Conservation (phyloP, 192 early-diverging fungal species). For the Phycomyces nitens region DNA sequence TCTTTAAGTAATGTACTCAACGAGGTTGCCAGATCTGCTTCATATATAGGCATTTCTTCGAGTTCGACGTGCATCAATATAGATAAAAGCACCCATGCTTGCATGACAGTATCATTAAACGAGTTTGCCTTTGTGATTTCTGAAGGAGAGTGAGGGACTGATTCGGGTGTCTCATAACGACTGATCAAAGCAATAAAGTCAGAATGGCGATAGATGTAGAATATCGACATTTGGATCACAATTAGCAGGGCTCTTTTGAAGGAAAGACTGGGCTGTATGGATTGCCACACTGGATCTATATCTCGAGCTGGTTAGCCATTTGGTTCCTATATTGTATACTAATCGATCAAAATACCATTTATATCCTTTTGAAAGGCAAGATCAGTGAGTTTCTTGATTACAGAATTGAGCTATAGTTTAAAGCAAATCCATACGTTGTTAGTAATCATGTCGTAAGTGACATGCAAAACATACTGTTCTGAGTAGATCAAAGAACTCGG, state of each 20-base stretch:
- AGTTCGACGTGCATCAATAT: neutral
- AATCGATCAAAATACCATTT: slow-evolving; percentile 8
- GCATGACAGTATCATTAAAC: slow-evolving; percentile 22
- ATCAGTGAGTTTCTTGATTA: slow-evolving; percentile 12
- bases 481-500: slow-evolving; percentile 36
- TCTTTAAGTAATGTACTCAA: slow-evolving; percentile 32
- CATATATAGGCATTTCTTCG: neutral
- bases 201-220: slow-evolving; percentile 31
- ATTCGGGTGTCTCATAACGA: slow-evolving; percentile 23
- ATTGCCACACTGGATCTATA: slow-evolving; percentile 7
- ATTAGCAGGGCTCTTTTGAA: slow-evolving; percentile 7
- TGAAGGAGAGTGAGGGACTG: slow-evolving; percentile 21
- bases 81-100: slow-evolving; percentile 22
- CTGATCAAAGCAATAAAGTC: slow-evolving; percentile 37
- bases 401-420: slow-evolving; percentile 19
- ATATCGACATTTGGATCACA: slow-evolving; percentile 22
- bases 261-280: neutral
- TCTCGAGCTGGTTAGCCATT: neutral
- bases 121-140: slow-evolving; percentile 12
- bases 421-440: slow-evolving; percentile 26
- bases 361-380: neutral
- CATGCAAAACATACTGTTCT: slow-evolving; percentile 18
- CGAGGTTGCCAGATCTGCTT: slow-evolving; percentile 23
- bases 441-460: too few species aligned
- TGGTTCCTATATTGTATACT: neutral